Evolutionary conservation across 2,329 filamentous ascomycete species (phyloP).

Genomic region (Trichoderma afroharzianum): DNA sequence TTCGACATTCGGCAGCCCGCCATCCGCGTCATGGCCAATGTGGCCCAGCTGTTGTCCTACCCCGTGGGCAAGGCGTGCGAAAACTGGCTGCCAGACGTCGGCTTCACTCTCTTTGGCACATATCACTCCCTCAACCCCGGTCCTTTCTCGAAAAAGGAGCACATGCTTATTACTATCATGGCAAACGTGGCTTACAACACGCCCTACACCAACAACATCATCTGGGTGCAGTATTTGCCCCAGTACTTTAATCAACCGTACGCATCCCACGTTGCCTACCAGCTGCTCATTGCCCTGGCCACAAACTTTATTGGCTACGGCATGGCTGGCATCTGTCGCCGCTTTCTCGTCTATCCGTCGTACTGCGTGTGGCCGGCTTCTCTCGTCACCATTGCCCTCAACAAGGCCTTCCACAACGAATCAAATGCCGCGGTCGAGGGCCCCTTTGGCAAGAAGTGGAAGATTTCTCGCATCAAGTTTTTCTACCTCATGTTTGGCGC

Average conservation of each 20-base stretch:
- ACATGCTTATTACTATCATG: constrained; percentile 60
- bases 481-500: constrained; percentile 47
- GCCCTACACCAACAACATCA: constrained; percentile 54
- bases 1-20: constrained; percentile 55
- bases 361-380: constrained; percentile 57
- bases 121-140: constrained; percentile 53
- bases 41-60: constrained; percentile 55
- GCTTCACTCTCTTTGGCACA: constrained; percentile 44
- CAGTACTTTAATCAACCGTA: constrained; percentile 54
- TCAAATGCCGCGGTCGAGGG: constrained; percentile 38
- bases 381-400: constrained; percentile 52
- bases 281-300: constrained; percentile 52
- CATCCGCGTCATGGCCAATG: constrained; percentile 52
- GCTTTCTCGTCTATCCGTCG: constrained; percentile 54
- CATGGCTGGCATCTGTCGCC: constrained; percentile 51
- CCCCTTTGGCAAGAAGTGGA: constrained; percentile 42
- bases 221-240: constrained; percentile 51
- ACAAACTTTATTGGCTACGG: constrained; percentile 60
- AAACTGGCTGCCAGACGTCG: constrained; percentile 47
- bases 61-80: constrained; percentile 52
- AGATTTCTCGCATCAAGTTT: constrained; percentile 49
- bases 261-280: constrained; percentile 50
- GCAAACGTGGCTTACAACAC: constrained; percentile 55
- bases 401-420: constrained; percentile 50
- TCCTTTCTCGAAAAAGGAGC: constrained; percentile 57